These are phyloP conservation scores for Rhododendron molle DNA, from an alignment of 148 eudicot genomes.

Conservation along the genomic window DNA sequence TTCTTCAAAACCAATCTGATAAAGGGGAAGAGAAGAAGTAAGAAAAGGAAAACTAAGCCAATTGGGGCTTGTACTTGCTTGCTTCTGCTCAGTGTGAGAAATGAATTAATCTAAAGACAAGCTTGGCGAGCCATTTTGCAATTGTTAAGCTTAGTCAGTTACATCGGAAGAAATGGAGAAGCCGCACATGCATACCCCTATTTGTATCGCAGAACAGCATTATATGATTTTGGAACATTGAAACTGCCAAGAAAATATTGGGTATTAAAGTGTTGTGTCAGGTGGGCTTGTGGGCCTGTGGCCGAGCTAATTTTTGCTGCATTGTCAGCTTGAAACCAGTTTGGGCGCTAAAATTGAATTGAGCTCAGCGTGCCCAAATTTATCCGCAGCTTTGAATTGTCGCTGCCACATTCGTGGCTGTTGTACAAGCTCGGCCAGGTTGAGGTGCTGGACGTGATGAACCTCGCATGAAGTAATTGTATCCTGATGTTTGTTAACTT, in stretches of 20 bases:
- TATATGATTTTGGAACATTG: background rate
- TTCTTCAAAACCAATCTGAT: background rate
- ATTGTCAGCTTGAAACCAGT: background rate
- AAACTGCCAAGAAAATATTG: background rate
- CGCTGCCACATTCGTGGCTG: background rate
- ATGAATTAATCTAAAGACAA: background rate
- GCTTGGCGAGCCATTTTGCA: background rate
- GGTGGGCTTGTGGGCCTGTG: no score
- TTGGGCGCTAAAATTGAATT: background rate
- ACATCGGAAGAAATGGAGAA: background rate
- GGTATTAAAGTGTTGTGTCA: background rate
- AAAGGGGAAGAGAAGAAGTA: background rate
- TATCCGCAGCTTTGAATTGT: background rate
- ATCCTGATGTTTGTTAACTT: background rate
- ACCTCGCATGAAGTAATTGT: background rate
- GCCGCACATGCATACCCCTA: background rate
- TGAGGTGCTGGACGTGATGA: background rate
- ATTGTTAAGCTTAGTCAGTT: background rate
- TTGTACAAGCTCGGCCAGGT: background rate
- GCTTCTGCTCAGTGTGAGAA: background rate
- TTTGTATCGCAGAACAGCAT: background rate
- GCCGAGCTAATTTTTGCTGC: background rate
- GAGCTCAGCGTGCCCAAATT: background rate
- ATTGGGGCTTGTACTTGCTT: background rate
- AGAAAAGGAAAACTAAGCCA: background rate